Evolutionary conservation across 2,329 filamentous ascomycete species (phyloP).

Genomic region (Paraconiothyrium brasiliense): DNA sequence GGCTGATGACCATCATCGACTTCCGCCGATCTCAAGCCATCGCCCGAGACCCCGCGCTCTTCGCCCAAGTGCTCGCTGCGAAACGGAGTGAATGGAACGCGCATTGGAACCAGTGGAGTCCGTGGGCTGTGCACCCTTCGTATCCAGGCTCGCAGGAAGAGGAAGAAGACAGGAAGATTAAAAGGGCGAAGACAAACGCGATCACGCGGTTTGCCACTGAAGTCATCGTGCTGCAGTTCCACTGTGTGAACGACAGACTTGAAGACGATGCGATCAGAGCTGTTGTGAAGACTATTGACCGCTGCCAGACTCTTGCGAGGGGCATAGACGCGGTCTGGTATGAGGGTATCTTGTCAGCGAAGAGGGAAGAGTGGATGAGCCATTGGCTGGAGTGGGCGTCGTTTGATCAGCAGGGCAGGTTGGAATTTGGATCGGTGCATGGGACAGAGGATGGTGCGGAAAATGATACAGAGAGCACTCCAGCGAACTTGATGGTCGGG

Average conservation of each 20-base stretch:
- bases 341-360: not conserved
- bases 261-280: not conserved
- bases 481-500: not conserved
- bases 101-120: not conserved
- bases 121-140: not conserved
- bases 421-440: not conserved
- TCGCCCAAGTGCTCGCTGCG: not conserved
- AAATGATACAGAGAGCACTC: not conserved
- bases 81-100: not conserved
- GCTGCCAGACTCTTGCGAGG: not conserved
- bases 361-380: not conserved
- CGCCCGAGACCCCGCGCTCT: not conserved
- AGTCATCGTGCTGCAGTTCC: not conserved
- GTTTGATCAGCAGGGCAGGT: not conserved
- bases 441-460: not conserved
- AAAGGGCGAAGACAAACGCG: not conserved
- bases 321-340: not conserved
- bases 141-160: not conserved
- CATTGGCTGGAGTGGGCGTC: not conserved
- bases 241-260: not conserved
- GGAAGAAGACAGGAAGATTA: not conserved
- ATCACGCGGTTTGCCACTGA: not conserved
- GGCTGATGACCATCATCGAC: not conserved
- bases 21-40: not conserved
- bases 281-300: not conserved